Conservation (phyloP, 1,284 basidiomycete species). For the Athelia psychrophila region DNA sequence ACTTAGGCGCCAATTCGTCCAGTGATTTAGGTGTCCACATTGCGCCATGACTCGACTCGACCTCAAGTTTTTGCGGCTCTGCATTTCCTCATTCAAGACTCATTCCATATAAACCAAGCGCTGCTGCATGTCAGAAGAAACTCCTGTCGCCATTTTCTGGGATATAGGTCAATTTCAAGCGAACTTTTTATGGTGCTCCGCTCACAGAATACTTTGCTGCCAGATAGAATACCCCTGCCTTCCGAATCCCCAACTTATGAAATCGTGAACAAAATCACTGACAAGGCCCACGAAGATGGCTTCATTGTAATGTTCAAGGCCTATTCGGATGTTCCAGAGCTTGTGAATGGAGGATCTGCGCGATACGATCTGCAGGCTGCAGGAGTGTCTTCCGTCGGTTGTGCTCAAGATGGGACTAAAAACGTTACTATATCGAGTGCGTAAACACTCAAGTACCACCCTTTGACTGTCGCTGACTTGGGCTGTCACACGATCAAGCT, state of each 20-base stretch:
- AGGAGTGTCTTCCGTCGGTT: conserved; percentile 55
- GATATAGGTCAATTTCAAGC: conserved; percentile 28
- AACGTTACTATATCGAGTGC: conserved; percentile 46
- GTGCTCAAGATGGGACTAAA: conserved; percentile 55
- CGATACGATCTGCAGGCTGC: conserved; percentile 50
- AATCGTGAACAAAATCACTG: conserved; percentile 27
- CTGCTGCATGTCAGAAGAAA: too few species aligned
- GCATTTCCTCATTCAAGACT: too few species aligned
- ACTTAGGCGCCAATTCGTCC: too few species aligned
- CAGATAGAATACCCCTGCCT: conserved; percentile 52
- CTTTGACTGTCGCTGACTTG: neutral
- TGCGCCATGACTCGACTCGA: too few species aligned
- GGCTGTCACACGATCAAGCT: conserved; percentile 27
- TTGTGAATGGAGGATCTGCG: conserved; percentile 20
- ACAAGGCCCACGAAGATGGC: conserved; percentile 29
- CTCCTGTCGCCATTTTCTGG: conserved; percentile 33
- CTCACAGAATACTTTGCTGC: too few species aligned
- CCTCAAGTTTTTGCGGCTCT: too few species aligned
- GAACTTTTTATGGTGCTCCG: neutral
- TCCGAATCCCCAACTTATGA: conserved; percentile 31
- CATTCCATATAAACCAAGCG: too few species aligned
- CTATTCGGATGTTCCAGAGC: conserved; percentile 37
- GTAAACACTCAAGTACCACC: conserved; percentile 4
- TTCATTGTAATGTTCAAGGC: conserved; percentile 35
- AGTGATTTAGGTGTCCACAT: too few species aligned